phyloP scores from a whole-genome alignment of 2,329 filamentous ascomycete species.

The Colletotrichum chrysophilum region DNA sequence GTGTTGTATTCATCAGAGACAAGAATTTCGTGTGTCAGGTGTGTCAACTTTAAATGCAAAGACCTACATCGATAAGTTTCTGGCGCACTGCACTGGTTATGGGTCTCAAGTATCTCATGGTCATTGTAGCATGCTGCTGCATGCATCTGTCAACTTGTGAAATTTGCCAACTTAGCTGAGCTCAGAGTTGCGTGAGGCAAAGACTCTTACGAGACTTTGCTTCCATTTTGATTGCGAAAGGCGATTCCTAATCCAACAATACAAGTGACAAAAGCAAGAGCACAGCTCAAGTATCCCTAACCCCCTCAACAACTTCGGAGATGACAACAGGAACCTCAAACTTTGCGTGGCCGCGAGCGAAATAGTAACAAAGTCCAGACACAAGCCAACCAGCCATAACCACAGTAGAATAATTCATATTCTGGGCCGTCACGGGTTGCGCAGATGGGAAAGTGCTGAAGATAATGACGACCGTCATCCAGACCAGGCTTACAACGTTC shows the following conservation, averaged over 20 bases:
- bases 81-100: background rate
- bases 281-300: background rate
- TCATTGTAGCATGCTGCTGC: background rate
- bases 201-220: background rate
- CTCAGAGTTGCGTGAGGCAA: background rate
- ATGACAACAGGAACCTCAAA: slow-evolving; percentile 27
- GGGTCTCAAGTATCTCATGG: background rate
- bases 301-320: slow-evolving; percentile 4
- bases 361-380: slow-evolving; percentile 38
- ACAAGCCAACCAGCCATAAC: slow-evolving; percentile 44
- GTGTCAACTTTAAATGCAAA: background rate
- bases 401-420: slow-evolving; percentile 53
- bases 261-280: background rate
- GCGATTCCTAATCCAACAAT: background rate
- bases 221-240: background rate
- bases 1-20: background rate
- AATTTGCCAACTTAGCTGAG: background rate
- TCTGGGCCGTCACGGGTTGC: slow-evolving; percentile 42
- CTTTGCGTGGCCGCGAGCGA: slow-evolving; percentile 24
- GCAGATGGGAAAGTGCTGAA: slow-evolving; percentile 49
- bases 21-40: rapidly evolving
- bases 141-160: background rate
- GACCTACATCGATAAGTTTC: background rate
- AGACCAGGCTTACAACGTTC: slow-evolving; percentile 46
- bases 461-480: slow-evolving; percentile 47